Evolutionary conservation across 768 basidiomycete genomes (phyloP).

Genomic region (Clitopilus hobsonii): DNA sequence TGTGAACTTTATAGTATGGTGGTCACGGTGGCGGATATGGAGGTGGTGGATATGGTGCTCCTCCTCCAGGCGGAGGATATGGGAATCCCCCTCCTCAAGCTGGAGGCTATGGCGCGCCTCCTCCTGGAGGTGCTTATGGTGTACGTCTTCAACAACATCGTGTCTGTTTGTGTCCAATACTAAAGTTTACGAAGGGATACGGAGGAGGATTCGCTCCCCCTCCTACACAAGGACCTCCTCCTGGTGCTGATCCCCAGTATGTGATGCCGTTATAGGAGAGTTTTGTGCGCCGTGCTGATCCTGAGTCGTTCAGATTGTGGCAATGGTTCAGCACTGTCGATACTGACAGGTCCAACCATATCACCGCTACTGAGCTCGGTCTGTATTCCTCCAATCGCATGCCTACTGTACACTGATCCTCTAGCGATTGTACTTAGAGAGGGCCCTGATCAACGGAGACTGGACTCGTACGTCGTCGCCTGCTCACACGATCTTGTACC

Average conservation of each 20-base stretch:
- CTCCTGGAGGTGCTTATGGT: conserved; percentile 20
- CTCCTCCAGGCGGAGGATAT: conserved; percentile 13
- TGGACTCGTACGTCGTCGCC: conserved; percentile 60
- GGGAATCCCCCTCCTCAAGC: conserved; percentile 15
- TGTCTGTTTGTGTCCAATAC: not conserved
- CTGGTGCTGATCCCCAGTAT: conserved; percentile 75
- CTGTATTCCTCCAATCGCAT: conserved; percentile 21
- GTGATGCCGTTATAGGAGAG: conserved; percentile 16
- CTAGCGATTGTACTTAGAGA: conserved; percentile 25
- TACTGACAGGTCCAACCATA: conserved; percentile 60
- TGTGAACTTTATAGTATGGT: not conserved
- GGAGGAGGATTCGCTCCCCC: conserved; percentile 34
- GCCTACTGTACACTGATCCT: not conserved
- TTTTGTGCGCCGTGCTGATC: not conserved
- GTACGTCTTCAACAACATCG: conserved; percentile 2
- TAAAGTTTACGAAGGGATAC: conserved; percentile 21
- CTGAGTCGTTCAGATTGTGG: conserved; percentile 50
- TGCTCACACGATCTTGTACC: not conserved
- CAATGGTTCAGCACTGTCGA: conserved; percentile 70
- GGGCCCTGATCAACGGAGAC: conserved; percentile 54
- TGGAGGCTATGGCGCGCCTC: conserved; percentile 19
- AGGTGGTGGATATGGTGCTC: conserved; percentile 14
- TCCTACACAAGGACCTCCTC: conserved; percentile 41
- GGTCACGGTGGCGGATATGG: not conserved
- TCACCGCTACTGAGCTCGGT: conserved; percentile 66